Evolutionary conservation across 129 eudicot species (phyloP).

Genomic region (Deinandra increscens): DNA sequence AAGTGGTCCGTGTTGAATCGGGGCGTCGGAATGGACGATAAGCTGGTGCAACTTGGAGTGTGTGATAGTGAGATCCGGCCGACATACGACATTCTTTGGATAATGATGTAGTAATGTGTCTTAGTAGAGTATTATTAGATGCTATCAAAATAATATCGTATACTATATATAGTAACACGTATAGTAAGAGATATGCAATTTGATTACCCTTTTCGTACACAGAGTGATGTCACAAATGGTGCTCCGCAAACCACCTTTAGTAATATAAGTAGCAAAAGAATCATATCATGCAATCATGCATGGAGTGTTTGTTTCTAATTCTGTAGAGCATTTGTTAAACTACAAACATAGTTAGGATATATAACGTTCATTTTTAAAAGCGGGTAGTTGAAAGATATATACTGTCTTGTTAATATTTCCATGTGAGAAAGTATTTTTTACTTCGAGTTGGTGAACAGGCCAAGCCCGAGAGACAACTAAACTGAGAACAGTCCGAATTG

Average conservation of each 20-base stretch:
- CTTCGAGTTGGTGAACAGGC: no score
- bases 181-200: not conserved
- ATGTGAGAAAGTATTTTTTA: no score
- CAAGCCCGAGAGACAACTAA: no score
- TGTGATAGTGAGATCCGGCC: not conserved
- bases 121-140: not conserved
- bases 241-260: not conserved
- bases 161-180: no score
- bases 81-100: not conserved
- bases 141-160: not conserved
- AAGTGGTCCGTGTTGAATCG: no score
- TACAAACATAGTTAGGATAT: not conserved
- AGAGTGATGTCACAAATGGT: not conserved
- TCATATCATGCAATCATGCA: not conserved
- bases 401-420: not conserved
- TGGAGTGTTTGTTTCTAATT: not conserved
- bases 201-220: not conserved
- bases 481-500: not conserved
- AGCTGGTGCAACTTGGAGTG: not conserved
- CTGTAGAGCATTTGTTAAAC: not conserved
- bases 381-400: not conserved
- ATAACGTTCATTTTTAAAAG: no score
- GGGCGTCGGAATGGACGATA: no score
- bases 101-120: no score
- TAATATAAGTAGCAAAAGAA: not conserved